Conservation (phyloP, 2,329 filamentous ascomycete genomes). For the Cladophialophora carrionii region DNA sequence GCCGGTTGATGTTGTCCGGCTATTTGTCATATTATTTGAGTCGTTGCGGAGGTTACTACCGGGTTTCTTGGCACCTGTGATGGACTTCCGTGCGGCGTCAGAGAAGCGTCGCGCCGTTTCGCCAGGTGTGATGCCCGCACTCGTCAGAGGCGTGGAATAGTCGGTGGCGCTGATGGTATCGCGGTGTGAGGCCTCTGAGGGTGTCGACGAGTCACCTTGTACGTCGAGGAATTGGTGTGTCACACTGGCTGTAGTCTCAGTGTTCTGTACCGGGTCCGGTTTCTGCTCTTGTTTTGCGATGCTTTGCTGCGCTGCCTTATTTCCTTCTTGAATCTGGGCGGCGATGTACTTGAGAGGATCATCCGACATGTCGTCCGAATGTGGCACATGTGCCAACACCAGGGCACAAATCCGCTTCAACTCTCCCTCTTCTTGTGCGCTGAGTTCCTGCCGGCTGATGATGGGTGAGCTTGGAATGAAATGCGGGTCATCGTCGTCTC, state of each 20-base stretch:
- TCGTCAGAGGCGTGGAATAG: slow-evolving; percentile 38
- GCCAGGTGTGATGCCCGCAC: slow-evolving; percentile 38
- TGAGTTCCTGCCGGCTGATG: slow-evolving; percentile 44
- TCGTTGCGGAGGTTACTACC: slow-evolving; percentile 34
- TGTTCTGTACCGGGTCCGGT: slow-evolving; percentile 19
- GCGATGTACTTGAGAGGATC: slow-evolving; percentile 39
- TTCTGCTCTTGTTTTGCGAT: slow-evolving; percentile 37
- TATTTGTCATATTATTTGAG: slow-evolving; percentile 18
- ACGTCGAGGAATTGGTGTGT: slow-evolving; percentile 30
- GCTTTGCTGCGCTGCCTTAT: slow-evolving; percentile 35
- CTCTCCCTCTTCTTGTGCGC: slow-evolving; percentile 43
- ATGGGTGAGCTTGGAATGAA: slow-evolving; percentile 43
- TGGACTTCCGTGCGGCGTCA: slow-evolving; percentile 32
- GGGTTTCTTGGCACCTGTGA: slow-evolving; percentile 28
- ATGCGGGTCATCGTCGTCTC: slow-evolving; percentile 42
- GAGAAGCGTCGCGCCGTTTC: slow-evolving; percentile 36
- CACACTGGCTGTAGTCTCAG: slow-evolving; percentile 23
- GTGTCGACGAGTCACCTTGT: slow-evolving; percentile 30
- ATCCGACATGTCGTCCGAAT: slow-evolving; percentile 38
- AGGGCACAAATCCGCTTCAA: slow-evolving; percentile 44
- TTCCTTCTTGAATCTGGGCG: slow-evolving; percentile 42
- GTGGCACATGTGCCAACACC: slow-evolving; percentile 37
- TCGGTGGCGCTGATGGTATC: slow-evolving; percentile 33
- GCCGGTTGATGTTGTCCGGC: slow-evolving; percentile 22
- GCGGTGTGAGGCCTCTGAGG: slow-evolving; percentile 34